Conservation (phyloP, 148 eudicot genomes). For the Chenopodium album region DNA sequence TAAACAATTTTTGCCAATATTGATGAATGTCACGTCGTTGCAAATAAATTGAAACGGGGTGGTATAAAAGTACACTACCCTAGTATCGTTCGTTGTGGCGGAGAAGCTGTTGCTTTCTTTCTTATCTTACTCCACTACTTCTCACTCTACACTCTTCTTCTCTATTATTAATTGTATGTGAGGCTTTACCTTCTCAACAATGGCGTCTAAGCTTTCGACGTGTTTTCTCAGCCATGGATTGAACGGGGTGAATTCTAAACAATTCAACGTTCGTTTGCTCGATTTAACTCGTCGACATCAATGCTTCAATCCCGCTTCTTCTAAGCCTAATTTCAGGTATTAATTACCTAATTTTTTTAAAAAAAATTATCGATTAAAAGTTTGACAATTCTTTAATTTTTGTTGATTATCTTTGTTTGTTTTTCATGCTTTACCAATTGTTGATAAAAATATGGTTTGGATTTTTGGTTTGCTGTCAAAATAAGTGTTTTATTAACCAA, state of each 20-base stretch:
- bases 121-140: conserved; percentile 1
- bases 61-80: too few relatives aligned
- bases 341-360: background rate
- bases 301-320: conserved; percentile 24
- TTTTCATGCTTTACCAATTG: too few relatives aligned
- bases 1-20: too few relatives aligned
- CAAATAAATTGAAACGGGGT: too few relatives aligned
- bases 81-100: too few relatives aligned
- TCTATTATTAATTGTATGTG: background rate
- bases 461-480: too few relatives aligned
- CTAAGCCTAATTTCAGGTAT: background rate
- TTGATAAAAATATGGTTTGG: too few relatives aligned
- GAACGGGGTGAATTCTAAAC: conserved; percentile 24
- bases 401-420: background rate
- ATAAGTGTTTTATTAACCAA: too few relatives aligned
- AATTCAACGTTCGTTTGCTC: conserved; percentile 23
- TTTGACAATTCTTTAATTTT: background rate
- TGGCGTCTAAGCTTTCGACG: conserved; percentile 46
- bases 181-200: conserved; percentile 11
- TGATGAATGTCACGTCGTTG: too few relatives aligned
- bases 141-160: background rate
- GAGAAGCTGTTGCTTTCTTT: background rate
- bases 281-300: conserved; percentile 8
- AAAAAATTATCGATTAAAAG: background rate
- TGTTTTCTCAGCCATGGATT: conserved; percentile 41